Base-by-base conservation (phyloP, 352 stramenopile genomes). In the Phytopythium aichiense region DNA sequence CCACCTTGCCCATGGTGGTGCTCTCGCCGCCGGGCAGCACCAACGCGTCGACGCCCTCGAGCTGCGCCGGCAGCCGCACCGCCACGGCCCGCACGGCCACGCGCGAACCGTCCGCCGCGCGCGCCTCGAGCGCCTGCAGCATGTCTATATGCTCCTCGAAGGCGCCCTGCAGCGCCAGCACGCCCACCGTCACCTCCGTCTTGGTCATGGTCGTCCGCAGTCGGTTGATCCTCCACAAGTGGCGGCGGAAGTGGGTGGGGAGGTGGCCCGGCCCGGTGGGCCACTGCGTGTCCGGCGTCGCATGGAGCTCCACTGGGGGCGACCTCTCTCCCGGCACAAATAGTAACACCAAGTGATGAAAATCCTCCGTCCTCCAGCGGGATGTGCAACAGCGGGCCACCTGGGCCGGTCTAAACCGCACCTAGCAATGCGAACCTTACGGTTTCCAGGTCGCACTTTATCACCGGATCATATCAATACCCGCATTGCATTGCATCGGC, bases 21-120 rank as follows among this genome's bases (percentile, higher is more conserved):
- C 88, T 98, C 81, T 99, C 96, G 15, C 96, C 96, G 20, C 96
- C 96, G 2, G 96, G 96, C 33, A 99, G 72, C 53, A 99, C 82
- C 25, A 99, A 85, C 37, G 88, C 96, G 70, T 98, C 89, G 31
- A 97, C 69, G 46, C 69, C 69, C 37, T 83, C 67, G 22, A 98
- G 72, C 52, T 98, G 78, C 64, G 88, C 72, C 0, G 87, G 86
- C 56, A 95, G 71, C 31, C 91, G 82, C 37, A 97, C 82, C 35
- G 94, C 87, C 28, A 91, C 76, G 15, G 79, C 69, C 37, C 62
- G 68, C 37, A 90, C 82, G 1, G 28, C n/a, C 35, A 91, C 69
- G 7, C 28, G 13, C 37, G 77, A 63, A 0, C 74, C 73, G 6
- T 64, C 51, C 1, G 61, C 62, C 35, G 55, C 58, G 4, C 42